Conservation (phyloP, 768 basidiomycete genomes). For the Exsudoporus frostii region DNA sequence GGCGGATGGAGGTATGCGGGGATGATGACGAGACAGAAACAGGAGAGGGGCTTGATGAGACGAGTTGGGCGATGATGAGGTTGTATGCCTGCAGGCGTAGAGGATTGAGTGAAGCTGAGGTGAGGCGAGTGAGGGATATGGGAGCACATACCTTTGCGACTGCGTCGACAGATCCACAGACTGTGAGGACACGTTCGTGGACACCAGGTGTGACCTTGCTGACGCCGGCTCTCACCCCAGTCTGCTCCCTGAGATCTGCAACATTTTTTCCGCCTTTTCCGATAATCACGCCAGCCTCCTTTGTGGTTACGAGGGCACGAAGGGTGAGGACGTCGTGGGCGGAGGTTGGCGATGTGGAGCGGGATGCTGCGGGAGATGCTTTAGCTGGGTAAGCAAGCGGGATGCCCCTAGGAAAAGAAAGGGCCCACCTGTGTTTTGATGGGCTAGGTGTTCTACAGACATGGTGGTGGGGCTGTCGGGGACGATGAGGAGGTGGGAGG, state of each 20-base stretch:
- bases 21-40: constrained; percentile 64
- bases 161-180: constrained; percentile 87
- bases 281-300: constrained; percentile 96
- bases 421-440: constrained; percentile 52
- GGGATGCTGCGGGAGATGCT: constrained; percentile 65
- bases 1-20: constrained; percentile 84
- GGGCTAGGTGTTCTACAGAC: constrained; percentile 61
- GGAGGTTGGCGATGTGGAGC: constrained; percentile 64
- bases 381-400: background rate
- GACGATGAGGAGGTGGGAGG: constrained; percentile 22
- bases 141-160: constrained; percentile 73
- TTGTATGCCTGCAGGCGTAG: constrained; percentile 71
- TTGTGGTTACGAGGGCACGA: constrained; percentile 92
- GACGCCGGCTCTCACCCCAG: constrained; percentile 97
- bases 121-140: background rate
- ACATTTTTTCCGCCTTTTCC: constrained; percentile 97
- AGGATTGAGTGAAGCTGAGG: constrained; percentile 8
- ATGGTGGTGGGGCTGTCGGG: constrained; percentile 42
- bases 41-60: constrained; percentile 72
- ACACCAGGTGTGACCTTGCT: constrained; percentile 98
- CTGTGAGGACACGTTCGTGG: constrained; percentile 95
- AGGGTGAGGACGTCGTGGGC: constrained; percentile 79
- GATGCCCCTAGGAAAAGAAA: constrained; percentile 16
- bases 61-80: constrained; percentile 90
- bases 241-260: constrained; percentile 91